Evolutionary conservation across 2,329 filamentous ascomycete species (phyloP).

Genomic region (Fusarium sp.): DNA sequence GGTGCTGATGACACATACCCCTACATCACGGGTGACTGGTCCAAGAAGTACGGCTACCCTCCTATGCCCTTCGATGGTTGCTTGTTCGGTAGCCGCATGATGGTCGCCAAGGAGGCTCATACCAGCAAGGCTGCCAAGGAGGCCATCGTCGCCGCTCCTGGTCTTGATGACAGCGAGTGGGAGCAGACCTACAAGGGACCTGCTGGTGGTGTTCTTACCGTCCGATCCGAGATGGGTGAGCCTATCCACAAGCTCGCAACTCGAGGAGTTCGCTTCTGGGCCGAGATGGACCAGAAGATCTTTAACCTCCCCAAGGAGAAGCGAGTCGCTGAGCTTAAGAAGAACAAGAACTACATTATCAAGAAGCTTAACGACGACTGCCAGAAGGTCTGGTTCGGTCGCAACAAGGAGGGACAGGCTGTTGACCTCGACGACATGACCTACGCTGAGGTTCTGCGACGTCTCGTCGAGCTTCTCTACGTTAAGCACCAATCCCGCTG

Average conservation of each 20-base stretch:
- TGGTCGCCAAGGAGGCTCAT: slow-evolving; percentile 93
- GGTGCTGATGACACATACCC: slow-evolving; percentile 91
- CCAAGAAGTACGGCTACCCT: slow-evolving; percentile 86
- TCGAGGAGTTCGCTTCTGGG: slow-evolving; percentile 95
- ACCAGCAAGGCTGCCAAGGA: slow-evolving; percentile 90
- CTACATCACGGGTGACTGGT: slow-evolving; percentile 91
- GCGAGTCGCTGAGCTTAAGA: slow-evolving; percentile 87
- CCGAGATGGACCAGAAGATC: slow-evolving; percentile 99
- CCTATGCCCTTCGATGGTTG: slow-evolving; percentile 96
- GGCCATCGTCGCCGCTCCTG: slow-evolving; percentile 87
- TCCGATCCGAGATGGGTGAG: slow-evolving; percentile 98
- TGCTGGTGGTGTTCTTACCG: slow-evolving; percentile 94
- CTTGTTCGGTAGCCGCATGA: slow-evolving; percentile 91
- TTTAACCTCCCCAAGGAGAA: slow-evolving; percentile 97
- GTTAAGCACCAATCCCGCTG: slow-evolving; percentile 91
- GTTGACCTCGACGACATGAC: slow-evolving; percentile 97
- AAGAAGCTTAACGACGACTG: slow-evolving; percentile 96
- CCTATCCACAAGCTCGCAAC: slow-evolving; percentile 99
- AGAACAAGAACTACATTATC: slow-evolving; percentile 91
- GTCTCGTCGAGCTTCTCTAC: slow-evolving; percentile 91
- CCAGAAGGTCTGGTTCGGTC: slow-evolving; percentile 97
- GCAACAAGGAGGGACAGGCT: slow-evolving; percentile 82
- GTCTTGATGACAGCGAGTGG: slow-evolving; percentile 86
- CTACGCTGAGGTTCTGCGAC: slow-evolving; percentile 86
- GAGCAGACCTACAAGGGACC: slow-evolving; percentile 93